Evolutionary conservation across 2,329 filamentous ascomycete genomes (phyloP), one percentile per base, ranked within the genome.

Genomic region (Elsinoe necatrix): DNA sequence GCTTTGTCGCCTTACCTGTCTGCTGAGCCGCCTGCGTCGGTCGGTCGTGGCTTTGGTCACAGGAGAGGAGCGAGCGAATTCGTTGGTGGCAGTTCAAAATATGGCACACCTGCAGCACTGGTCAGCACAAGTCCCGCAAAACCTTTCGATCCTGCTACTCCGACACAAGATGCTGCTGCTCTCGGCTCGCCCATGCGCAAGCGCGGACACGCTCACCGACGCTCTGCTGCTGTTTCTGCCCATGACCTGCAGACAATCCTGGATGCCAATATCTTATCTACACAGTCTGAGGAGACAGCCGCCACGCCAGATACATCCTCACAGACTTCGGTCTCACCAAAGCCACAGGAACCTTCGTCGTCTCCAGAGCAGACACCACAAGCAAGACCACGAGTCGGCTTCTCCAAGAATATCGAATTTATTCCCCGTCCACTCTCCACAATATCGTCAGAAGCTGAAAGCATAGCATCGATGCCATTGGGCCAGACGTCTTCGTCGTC

Each of bases 41-140:
- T 83, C 16, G 75, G 79, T 18, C 77, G 81, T 59, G 74, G 79
- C 21, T 72, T 73, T 29, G 83, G 84, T 20, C 87, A 90, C 67
- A 80, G 85, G 64, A 81, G 91, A 65, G 87, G 87, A 55, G 86
- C 84, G 25, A 95, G 90, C 68, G 90, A 95, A 68, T 90, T 95
- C 65, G 87, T 95, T 47, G 89, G 89, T 35, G 87, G 86, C 6
- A 86, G 85, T 63, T 72, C 72, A 42, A 72, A 74, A 64, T 61
- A 70, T 64, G 73, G 75, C 65, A 66, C 71, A 72, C 79, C 62
- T 75, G 82, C 50, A 14, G 35, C 63, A 70, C 77, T 71, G 73
- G 77, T 87, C 72, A 87, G 82, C 69, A 80, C 81, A 11, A 89
- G 84, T 64, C 84, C 86, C 25, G 86, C 83, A 9, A 88, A 84